Base-by-base conservation (phyloP, 495 filamentous ascomycete species). In the Terfezia claveryi region DNA sequence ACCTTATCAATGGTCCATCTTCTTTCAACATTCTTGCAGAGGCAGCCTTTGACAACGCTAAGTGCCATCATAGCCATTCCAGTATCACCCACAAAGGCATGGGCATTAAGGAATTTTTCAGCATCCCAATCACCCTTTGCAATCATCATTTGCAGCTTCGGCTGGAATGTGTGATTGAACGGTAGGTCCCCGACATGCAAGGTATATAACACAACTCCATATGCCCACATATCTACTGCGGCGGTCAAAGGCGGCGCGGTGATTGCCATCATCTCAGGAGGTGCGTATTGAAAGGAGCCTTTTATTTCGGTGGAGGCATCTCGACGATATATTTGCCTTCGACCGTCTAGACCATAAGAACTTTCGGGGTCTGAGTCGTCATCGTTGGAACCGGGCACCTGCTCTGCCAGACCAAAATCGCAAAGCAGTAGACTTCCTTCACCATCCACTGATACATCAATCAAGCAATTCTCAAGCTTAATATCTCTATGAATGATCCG, bases 361-460 rank as follows among this genome's bases (percentile, higher is more conserved):
- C 57, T 59, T 32, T 60, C 57, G 2, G 68, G 69, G 37, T 70
- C 66, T 37, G 69, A 68, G n/a, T 69, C 69, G 46, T 66, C 66
- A 59, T 81, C 77, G 36, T 69, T 73, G 12, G 71, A 70, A 37
- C 50, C 51, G 16, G 54, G 55, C 60, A 82, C 73, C 69, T 80
- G 84, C 66, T 85, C 81, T 1, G 82, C 79, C 71, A 86, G 79
- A 38, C 82, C 82, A 59, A 86, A 86, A 59, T 86, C 82, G 59
- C 81, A 84, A 9, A 86, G 72, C 1, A 80, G 72, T 10, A 86
- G 63, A 27, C 75, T 76, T 3, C 79, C 80, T 8, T 68, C 61
- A 11, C 62, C 61, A 3, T 64, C 66, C 1, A 64, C 56, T n/a
- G 70, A 67, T 58, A 71, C 68, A 58, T 85, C 80, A 23, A 86